Base-by-base conservation (phyloP, 495 filamentous ascomycete genomes). In the Penicillium malachiteum region DNA sequence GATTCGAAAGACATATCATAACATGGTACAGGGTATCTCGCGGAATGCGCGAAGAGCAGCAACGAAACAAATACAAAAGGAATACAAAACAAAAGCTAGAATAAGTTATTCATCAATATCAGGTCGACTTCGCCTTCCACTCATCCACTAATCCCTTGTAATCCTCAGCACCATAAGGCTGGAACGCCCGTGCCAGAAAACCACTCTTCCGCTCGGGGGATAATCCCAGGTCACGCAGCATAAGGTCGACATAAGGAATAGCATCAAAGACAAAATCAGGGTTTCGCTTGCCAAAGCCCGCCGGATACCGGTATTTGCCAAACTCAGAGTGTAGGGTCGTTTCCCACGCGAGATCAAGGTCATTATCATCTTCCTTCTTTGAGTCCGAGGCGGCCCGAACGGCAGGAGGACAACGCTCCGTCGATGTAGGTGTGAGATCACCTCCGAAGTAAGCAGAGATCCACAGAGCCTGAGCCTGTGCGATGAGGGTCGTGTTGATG, bases 181-280 rank as follows among this genome's bases (percentile, higher is more conserved):
- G 66, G 54, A 81, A 71, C 48, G 81, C 75, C 56, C 83, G 81
- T 0, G 72, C 71, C 31, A 80, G 62, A 67, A 76, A 32, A 9
- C 68, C 67, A 2, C 59, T 46, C 59, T 84, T 85, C 21, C 82
- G 64, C 48, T 59, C 57, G 4, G 46, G 47, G 6, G 64, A 40
- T 30, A 87, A 62, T 11, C 88, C 88, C 47, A 94, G 53, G 63
- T 93, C 89, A 1, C 70, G 63, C 50, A 90, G 62, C 69, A 92
- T 58, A 58, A 90, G 56, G 69, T 93, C 90, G 3, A 91, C 65
- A 62, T 92, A 95, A n/a, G 90, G 86, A 41, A 92, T 57, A 2
- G 78, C 81, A 66, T 94, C 89, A 62, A 91, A 92, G 46, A 88
- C 84, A 53, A 90, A 83, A 60, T 90, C 88, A 0, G 87, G 86